Conservation (phyloP, 768 basidiomycete genomes). For the Lactarius indigo region DNA sequence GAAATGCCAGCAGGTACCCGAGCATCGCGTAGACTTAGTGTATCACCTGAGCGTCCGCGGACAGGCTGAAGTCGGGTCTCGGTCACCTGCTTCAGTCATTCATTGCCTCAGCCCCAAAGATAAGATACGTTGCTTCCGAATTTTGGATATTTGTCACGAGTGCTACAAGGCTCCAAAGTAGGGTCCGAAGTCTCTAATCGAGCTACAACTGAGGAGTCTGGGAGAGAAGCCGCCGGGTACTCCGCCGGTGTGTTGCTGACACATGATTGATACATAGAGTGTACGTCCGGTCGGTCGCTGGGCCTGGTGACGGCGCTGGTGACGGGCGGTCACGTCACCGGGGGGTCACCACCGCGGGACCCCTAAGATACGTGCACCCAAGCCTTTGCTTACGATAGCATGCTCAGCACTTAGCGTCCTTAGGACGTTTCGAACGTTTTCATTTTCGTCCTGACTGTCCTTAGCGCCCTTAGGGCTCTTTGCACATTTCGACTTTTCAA, state of each 20-base stretch:
- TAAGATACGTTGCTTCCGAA: neutral
- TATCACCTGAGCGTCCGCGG: conserved; percentile 7
- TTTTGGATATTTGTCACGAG: neutral
- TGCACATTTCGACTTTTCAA: no score
- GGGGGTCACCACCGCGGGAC: no score
- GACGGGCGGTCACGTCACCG: no score
- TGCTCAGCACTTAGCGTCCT: no score
- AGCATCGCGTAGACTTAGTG: neutral
- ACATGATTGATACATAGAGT: neutral
- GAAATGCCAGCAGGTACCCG: neutral
- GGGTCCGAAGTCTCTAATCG: neutral
- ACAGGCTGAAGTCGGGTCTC: neutral
- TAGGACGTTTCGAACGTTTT: no score
- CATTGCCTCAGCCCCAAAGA: neutral
- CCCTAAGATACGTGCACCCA: no score
- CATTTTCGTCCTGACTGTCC: no score
- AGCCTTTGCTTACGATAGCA: no score
- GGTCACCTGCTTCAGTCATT: conserved; percentile 18
- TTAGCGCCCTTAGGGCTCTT: no score
- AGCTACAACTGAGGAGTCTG: neutral
- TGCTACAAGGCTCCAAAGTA: neutral
- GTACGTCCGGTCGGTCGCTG: no score
- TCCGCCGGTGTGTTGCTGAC: neutral
- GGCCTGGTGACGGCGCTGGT: no score
- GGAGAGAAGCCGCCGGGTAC: neutral